A percentile compares a stretch with the other conserved stretches of the same genome.
phyloP scores from a whole-genome alignment of 2,329 filamentous ascomycete species.

The Sporothrix schenckii region DNA sequence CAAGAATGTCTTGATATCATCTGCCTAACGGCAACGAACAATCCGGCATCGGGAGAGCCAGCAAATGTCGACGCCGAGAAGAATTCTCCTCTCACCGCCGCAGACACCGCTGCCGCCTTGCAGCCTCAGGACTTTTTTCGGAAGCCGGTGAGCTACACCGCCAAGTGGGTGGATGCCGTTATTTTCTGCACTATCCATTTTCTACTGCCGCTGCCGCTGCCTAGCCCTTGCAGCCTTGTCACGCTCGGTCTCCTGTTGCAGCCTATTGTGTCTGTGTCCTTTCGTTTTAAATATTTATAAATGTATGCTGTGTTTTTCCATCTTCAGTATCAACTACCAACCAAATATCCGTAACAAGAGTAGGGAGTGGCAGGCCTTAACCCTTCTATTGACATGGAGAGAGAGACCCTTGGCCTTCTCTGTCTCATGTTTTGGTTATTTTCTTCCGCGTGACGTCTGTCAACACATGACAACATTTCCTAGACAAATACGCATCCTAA shows the following conservation, averaged over 20 bases:
- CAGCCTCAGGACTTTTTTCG: background rate
- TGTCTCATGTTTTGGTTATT: background rate
- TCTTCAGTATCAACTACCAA: too few relatives aligned
- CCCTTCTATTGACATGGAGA: too few relatives aligned
- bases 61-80: background rate
- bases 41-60: background rate
- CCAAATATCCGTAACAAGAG: too few relatives aligned
- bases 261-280: background rate
- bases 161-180: constrained; percentile 11
- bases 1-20: too few relatives aligned
- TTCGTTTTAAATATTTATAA: background rate
- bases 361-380: too few relatives aligned
- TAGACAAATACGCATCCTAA: background rate
- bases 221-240: constrained; percentile 16
- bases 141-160: background rate
- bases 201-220: background rate
- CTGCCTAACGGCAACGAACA: background rate
- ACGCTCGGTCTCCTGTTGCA: background rate
- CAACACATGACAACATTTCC: background rate
- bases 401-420: background rate
- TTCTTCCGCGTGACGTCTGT: background rate
- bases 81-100: background rate
- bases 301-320: background rate
- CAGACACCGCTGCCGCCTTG: constrained; percentile 6
- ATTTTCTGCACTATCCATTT: background rate